Evolutionary conservation across 768 basidiomycete species (phyloP).

Genomic region (Cyathus striatus): DNA sequence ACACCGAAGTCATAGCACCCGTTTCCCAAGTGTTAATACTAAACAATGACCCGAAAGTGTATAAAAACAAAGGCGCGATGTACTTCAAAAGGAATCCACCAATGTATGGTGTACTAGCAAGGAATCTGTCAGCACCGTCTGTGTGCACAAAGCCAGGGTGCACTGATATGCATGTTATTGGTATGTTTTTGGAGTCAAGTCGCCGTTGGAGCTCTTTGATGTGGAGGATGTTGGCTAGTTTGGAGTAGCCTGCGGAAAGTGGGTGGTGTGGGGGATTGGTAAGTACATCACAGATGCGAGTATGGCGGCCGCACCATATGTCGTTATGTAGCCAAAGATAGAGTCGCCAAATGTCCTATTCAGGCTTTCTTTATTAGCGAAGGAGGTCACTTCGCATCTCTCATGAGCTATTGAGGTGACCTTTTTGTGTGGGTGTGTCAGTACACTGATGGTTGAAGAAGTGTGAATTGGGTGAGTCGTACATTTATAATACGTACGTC

Average conservation of each 20-base stretch:
- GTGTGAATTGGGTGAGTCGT: conserved; percentile 10
- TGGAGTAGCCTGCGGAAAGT: conserved; percentile 34
- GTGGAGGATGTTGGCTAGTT: conserved; percentile 47
- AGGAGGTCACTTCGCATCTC: conserved; percentile 14
- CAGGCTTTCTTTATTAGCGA: conserved; percentile 25
- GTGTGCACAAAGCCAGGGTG: conserved; percentile 39
- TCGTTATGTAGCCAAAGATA: conserved; percentile 11
- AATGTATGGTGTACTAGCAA: conserved; percentile 4
- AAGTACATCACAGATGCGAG: neutral
- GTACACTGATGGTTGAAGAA: neutral
- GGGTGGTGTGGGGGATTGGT: neutral
- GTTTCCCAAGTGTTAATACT: conserved; percentile 12
- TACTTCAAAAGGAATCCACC: neutral
- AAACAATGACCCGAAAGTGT: too few relatives aligned
- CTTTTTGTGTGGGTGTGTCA: too few relatives aligned
- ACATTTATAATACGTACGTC: conserved; percentile 64
- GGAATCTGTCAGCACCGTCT: conserved; percentile 7
- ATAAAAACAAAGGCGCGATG: neutral
- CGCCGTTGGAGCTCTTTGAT: conserved; percentile 44
- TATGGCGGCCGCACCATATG: conserved; percentile 23
- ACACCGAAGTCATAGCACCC: conserved; percentile 30
- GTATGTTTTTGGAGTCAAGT: conserved; percentile 27
- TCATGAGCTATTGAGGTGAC: conserved; percentile 24
- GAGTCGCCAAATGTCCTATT: conserved; percentile 26
- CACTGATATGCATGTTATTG: conserved; percentile 31